Evolutionary conservation across 2,329 filamentous ascomycete genomes (phyloP), one percentile per base, ranked within the genome.

Genomic region (Calonectria hawksworthii): DNA sequence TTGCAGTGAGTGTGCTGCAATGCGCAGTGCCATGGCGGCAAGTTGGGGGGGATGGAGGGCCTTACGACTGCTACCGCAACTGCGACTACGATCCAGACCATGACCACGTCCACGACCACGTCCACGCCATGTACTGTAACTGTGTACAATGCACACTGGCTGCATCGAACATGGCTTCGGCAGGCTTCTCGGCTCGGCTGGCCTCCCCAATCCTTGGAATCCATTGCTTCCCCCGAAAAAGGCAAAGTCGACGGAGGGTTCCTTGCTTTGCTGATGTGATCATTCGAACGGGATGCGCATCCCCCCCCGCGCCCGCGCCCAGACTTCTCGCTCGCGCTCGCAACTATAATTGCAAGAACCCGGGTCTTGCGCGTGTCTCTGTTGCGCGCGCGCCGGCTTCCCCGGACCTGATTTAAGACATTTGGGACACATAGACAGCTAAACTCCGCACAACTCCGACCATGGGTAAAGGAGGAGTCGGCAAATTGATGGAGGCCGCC

Each of bases 261-360:
- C 56, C 16, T 70, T 34, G 30, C 28, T 30, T 66, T 75, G 78
- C 76, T 80, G 78, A 79, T 80, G 71, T 73, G 77, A 79, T 77
- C 66, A 71, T 73, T 63, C 38, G 30, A 32, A 36, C 16, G 44
- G 36, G 34, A 44, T 64, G 18, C 61, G n/a, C 56, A 63, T 36
- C 36, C 30, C 56, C n/a, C 59, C 61, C 16, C 4, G 41, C 41
- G 44, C 41, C 14, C 28, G 61, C 26, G 23, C 32, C 67, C 34
- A 54, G 28, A 18, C 61, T 30, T 61, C 51, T 65, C 18, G 52
- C 56, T 73, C 32, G 21, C 54, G 21, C 23, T 63, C 56, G 36
- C 34, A 63, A 63, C 56, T 63, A 63, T 63, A 63, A 63, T 63
- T 28, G 23, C 56, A 63, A 28, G 32, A 36, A 63, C 56, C 56